Evolutionary conservation across 495 filamentous ascomycete genomes (phyloP).

Genomic region (Penicillium egyptiacum): DNA sequence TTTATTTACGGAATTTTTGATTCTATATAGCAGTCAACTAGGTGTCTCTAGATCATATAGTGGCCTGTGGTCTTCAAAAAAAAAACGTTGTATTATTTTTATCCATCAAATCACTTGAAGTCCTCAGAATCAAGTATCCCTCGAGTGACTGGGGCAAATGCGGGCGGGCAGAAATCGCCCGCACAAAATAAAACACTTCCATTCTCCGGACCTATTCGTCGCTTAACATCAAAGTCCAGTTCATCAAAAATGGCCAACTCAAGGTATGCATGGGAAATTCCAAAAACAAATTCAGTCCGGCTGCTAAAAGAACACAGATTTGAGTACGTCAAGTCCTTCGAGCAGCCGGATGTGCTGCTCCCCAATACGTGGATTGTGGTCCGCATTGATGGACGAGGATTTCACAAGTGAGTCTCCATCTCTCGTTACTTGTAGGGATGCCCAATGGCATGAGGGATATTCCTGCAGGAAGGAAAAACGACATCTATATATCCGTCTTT

Average conservation of each 20-base stretch:
- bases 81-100: not conserved
- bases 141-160: slow-evolving; percentile 6
- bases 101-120: not conserved
- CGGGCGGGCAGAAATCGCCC: slow-evolving; percentile 22
- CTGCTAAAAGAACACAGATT: slow-evolving; percentile 54
- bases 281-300: not conserved
- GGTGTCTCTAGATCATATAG: not conserved
- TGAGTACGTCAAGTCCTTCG: slow-evolving; percentile 90
- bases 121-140: not conserved
- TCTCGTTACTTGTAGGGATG: not conserved
- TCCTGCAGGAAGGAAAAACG: not conserved
- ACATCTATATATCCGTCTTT: not conserved
- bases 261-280: slow-evolving; percentile 43
- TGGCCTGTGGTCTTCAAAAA: not conserved
- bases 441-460: not conserved
- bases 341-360: slow-evolving; percentile 74
- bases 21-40: not conserved
- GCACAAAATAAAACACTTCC: slow-evolving; percentile 28
- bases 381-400: slow-evolving; percentile 87
- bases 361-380: slow-evolving; percentile 94
- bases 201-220: slow-evolving; percentile 6
- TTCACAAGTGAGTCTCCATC: slow-evolving; percentile 69
- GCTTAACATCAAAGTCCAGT: slow-evolving; percentile 14
- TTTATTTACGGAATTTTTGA: not conserved
- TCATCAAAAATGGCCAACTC: slow-evolving; percentile 59